Evolutionary conservation across 148 eudicot genomes (phyloP).

Genomic region (Rhododendron simsii): DNA sequence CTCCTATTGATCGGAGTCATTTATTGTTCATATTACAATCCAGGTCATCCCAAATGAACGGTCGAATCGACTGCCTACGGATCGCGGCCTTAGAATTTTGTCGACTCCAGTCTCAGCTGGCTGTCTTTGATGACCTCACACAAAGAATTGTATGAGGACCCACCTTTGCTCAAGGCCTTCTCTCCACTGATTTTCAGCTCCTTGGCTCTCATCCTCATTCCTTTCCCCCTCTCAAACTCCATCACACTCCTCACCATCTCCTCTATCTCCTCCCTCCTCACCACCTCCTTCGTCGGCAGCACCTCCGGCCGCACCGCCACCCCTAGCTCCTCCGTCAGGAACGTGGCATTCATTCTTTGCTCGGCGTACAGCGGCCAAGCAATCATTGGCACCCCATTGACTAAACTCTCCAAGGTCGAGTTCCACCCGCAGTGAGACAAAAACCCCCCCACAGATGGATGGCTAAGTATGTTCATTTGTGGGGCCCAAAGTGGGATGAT

Average conservation of each 20-base stretch:
- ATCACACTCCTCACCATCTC: slow-evolving; percentile 23
- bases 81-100: background rate
- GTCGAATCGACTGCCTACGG: fast-evolving
- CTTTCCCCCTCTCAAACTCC: slow-evolving; percentile 17
- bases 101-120: background rate
- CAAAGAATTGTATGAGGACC: slow-evolving; percentile 9
- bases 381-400: slow-evolving; percentile 21
- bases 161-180: slow-evolving; percentile 2
- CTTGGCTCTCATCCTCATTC: slow-evolving; percentile 8
- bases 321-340: slow-evolving; percentile 18
- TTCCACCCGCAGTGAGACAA: slow-evolving; percentile 31
- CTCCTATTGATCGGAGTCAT: fast-evolving
- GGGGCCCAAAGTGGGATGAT: slow-evolving; percentile 20
- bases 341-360: slow-evolving; percentile 23
- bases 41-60: too few species aligned
- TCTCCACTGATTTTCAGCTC: slow-evolving; percentile 14
- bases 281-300: background rate
- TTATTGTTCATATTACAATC: too few species aligned
- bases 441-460: slow-evolving; percentile 15
- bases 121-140: background rate
- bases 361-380: slow-evolving; percentile 26
- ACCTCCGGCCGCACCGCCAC: slow-evolving; percentile 16
- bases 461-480: slow-evolving; percentile 18
- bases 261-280: slow-evolving; percentile 13
- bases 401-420: slow-evolving; percentile 16